phyloP scores from a whole-genome alignment of 2,329 filamentous ascomycete genomes.

The Aspergillus fumigatiaffinis region DNA sequence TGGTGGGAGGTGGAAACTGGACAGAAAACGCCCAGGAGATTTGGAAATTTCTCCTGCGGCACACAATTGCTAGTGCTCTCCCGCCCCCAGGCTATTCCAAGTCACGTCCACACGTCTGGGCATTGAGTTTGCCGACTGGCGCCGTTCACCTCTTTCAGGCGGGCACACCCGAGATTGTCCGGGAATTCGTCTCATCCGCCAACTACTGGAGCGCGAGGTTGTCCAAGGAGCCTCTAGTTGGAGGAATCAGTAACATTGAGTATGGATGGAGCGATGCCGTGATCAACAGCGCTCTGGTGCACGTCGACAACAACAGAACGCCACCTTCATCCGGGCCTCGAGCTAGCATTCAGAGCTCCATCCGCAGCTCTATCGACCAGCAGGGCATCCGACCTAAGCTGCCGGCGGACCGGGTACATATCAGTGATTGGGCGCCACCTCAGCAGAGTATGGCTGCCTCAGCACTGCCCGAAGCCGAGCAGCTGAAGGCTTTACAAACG shows the following conservation, averaged over 20 bases:
- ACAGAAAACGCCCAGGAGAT: slow-evolving; percentile 91
- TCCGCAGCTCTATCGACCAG: slow-evolving; percentile 65
- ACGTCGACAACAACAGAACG: slow-evolving; percentile 37
- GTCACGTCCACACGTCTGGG: slow-evolving; percentile 86
- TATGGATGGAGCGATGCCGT: slow-evolving; percentile 92
- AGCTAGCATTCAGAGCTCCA: slow-evolving; percentile 57
- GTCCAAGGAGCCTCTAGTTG: slow-evolving; percentile 87
- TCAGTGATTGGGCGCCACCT: slow-evolving; percentile 86
- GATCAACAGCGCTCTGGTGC: slow-evolving; percentile 71
- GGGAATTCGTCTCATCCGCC: slow-evolving; percentile 87
- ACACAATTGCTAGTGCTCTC: slow-evolving; percentile 85
- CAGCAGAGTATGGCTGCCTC: slow-evolving; percentile 86
- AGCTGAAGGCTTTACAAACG: slow-evolving; percentile 66
- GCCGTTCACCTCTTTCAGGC: slow-evolving; percentile 98
- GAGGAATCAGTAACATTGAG: slow-evolving; percentile 93
- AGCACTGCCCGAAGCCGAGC: slow-evolving; percentile 71
- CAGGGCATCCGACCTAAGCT: slow-evolving; percentile 62
- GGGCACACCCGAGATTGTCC: slow-evolving; percentile 88
- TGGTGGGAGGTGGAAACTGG: slow-evolving; percentile 96
- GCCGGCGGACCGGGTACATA: slow-evolving; percentile 77
- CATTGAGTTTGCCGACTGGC: slow-evolving; percentile 82
- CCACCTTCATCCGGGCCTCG: slow-evolving; percentile 39
- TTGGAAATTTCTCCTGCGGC: slow-evolving; percentile 80
- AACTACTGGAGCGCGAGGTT: slow-evolving; percentile 98
- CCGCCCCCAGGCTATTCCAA: slow-evolving; percentile 92